Percentiles rank a stretch among this genome's conserved stretches.
These are phyloP conservation scores for Wickerhamomyces hampshirensis DNA, from an alignment of 805 yeast genomes.

Conservation along the genomic window DNA sequence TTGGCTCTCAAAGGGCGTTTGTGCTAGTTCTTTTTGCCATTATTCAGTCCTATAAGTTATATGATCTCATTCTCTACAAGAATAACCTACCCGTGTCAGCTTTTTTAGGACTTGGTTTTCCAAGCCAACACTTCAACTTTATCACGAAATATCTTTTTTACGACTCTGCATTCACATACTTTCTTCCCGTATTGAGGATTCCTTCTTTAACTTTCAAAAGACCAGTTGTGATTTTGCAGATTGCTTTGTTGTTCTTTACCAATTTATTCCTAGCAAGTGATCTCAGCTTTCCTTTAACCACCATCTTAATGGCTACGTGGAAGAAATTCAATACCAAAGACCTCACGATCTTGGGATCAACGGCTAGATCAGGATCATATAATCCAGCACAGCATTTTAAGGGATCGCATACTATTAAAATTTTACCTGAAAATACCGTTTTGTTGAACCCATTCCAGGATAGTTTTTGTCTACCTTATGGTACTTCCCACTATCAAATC, in stretches of 20 bases:
- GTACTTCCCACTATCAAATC: constrained; percentile 26
- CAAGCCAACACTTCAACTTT: constrained; percentile 51
- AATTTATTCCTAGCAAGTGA: constrained; percentile 54
- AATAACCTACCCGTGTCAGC: constrained; percentile 33
- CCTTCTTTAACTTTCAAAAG: constrained; percentile 69
- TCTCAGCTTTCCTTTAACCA: constrained; percentile 42
- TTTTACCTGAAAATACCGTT: constrained; percentile 89
- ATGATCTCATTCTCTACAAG: constrained; percentile 60
- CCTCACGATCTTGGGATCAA: constrained; percentile 47
- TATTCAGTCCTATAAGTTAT: constrained; percentile 83
- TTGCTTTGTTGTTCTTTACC: constrained; percentile 39
- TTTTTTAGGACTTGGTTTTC: constrained; percentile 30
- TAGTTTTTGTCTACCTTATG: constrained; percentile 53
- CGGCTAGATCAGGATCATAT: constrained; percentile 28
- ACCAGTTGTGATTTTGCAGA: constrained; percentile 45
- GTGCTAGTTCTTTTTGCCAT: constrained; percentile 60
- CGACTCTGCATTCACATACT: constrained; percentile 67
- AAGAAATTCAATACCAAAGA: constrained; percentile 39
- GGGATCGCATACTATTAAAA: constrained; percentile 82
- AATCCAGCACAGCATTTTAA: constrained; percentile 51
- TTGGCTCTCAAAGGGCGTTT: constrained; percentile 70
- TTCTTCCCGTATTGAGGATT: constrained; percentile 68
- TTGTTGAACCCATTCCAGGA: constrained; percentile 70
- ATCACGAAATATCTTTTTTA: constrained; percentile 65
- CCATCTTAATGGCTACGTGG: constrained; percentile 39